Base-by-base conservation (phyloP, 495 filamentous ascomycete species). In the Parmelia sp. region DNA sequence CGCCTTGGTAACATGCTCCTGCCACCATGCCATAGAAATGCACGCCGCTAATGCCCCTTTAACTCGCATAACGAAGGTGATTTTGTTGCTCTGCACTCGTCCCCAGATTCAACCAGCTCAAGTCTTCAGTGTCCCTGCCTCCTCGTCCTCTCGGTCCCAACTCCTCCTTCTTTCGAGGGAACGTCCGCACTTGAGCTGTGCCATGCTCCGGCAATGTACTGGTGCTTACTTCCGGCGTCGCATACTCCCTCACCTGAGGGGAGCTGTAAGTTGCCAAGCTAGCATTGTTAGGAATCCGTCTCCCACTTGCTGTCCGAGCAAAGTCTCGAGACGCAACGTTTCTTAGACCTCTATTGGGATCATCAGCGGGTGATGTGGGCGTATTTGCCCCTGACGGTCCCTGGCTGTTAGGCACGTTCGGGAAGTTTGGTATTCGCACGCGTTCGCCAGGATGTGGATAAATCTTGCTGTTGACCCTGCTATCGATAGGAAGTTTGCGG, bases 41-140 rank as follows among this genome's bases (percentile, higher is more conserved):
- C 62, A 31, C 60, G 56, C 33, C 12, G 49, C n/a, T 23, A 33
- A 21, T 12, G 33, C 4, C 62, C 42, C 57, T 31, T 64, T 42
- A 64, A 31, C 29, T 36, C 35, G 55, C 42, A 59, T 36, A 64
- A 64, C 55, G 62, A 60, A 59, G 42, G 42, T 59, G 56, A 11
- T 51, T 59, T 53, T 59, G 31, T 56, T 58, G 62, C 25, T 68
- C 66, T 9, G 49, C 63, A 49, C 66, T 68, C 25, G 62, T 68
- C 21, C 70, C 70, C 31, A 91, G 74, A 71, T 90, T 90, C 45
- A 91, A 74, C 88, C 88, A 91, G 75, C 87, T 90, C 84, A 91
- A 88, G 72, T 91, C 88, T 31, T 72, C 71, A 10, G 65, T 69
- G 29, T 71, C 60, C 23, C 56, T 62, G 12, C 65, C 61, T 36